Conservation (phyloP, 2,329 filamentous ascomycete species). For the Coniella vitis region DNA sequence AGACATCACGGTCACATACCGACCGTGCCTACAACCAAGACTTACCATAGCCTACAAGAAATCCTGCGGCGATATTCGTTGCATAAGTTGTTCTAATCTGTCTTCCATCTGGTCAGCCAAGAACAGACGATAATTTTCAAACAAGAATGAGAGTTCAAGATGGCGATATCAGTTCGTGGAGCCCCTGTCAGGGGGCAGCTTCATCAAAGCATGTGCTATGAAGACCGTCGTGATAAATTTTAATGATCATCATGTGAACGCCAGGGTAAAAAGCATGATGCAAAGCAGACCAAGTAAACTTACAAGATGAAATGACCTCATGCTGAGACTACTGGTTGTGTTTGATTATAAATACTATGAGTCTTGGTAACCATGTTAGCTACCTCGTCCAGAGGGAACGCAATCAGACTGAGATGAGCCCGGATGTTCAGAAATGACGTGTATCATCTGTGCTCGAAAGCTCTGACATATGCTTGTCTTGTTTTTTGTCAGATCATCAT, state of each 20-base stretch:
- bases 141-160: neutral
- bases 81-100: neutral
- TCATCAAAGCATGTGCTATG: constrained; percentile 78
- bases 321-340: neutral
- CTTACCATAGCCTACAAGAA: neutral
- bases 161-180: constrained; percentile 28
- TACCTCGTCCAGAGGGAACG: constrained; percentile 18
- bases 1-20: no score
- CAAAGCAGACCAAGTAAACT: neutral
- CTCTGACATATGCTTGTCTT: constrained; percentile 99
- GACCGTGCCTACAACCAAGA: no score
- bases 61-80: no score
- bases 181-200: constrained; percentile 69
- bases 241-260: constrained; percentile 58
- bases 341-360: neutral
- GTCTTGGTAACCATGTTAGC: constrained; percentile 22
- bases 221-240: constrained; percentile 80
- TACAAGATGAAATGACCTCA: neutral
- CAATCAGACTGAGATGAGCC: constrained; percentile 3
- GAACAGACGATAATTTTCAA: neutral
- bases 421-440: constrained; percentile 35
- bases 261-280: neutral
- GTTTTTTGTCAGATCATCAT: constrained; percentile 77
- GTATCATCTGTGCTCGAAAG: constrained; percentile 46
- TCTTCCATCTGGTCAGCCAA: constrained; percentile 7